Percentiles rank a stretch among this genome's conserved stretches.
Conservation (phyloP, 495 filamentous ascomycete species). For the Penicillium soppii region DNA sequence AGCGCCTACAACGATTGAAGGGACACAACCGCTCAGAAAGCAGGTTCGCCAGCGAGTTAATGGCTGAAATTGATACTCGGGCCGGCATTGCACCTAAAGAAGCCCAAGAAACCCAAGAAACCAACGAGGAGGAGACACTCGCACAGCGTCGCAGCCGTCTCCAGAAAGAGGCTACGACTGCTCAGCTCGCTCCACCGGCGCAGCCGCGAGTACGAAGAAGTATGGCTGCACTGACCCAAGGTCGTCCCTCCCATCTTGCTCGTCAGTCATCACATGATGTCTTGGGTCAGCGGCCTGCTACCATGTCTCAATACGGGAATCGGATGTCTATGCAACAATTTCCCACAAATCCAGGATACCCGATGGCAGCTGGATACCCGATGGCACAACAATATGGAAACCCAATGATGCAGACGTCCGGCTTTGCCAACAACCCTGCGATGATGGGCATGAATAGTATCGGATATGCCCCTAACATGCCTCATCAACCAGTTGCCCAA, state of each 20-base stretch:
- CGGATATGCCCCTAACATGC: slow-evolving; percentile 35
- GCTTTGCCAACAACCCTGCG: slow-evolving; percentile 30
- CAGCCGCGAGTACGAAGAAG: slow-evolving; percentile 49
- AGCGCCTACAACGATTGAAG: slow-evolving; percentile 69
- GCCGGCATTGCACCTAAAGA: slow-evolving; percentile 23
- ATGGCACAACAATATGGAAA: slow-evolving; percentile 27
- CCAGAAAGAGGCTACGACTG: slow-evolving; percentile 62
- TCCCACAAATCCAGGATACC: slow-evolving; percentile 22
- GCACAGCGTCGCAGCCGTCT: slow-evolving; percentile 81
- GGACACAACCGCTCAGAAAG: slow-evolving; percentile 60
- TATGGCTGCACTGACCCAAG: slow-evolving; percentile 68
- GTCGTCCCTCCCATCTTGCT: slow-evolving; percentile 47
- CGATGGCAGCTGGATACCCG: slow-evolving; percentile 16
- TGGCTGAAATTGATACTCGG: slow-evolving; percentile 66
- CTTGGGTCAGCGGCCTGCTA: slow-evolving; percentile 8
- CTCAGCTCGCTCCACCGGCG: slow-evolving; percentile 29
- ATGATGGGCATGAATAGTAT: slow-evolving; percentile 35
- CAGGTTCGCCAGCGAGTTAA: slow-evolving; percentile 76
- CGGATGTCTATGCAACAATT: slow-evolving; percentile 37
- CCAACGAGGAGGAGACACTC: slow-evolving; percentile 75
- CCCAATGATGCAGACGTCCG: slow-evolving; percentile 26
- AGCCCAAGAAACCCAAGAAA: background rate
- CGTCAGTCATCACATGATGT: slow-evolving; percentile 31
- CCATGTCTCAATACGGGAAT: slow-evolving; percentile 18
- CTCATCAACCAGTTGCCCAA: slow-evolving; percentile 43